Evolutionary conservation across 805 yeast genomes (phyloP), one percentile per base, ranked within the genome.

Genomic region (Lipomyces starkeyi): DNA sequence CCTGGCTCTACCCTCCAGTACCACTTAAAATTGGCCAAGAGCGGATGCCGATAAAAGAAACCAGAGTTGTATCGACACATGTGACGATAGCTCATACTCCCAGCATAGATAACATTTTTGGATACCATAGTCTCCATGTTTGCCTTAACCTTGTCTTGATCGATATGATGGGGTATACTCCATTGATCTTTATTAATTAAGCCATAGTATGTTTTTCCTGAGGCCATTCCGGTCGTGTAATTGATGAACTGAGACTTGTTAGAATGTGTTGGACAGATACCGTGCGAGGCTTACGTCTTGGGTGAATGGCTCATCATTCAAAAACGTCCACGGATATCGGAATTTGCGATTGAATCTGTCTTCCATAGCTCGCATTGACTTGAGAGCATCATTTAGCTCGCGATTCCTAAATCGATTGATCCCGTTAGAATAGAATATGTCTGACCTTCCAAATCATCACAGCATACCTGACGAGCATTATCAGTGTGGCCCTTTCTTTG

Each of bases 61-160:
- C 98, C 98, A 2, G 97, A 89, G 76, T 95, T 94, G 81, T 90
- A 94, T 52, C 97, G 85, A 78, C 98, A 95, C 98, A 95, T 95
- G 78, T 94, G 93, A 76, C 98, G 85, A 75, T 90, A 90, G 0
- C 91, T 87, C 71, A 80, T 77, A 0, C 90, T 86, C 37, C 80
- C 84, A 0, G 92, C 94, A 76, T 90, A 90, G 0, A 89, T 78
- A 7, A 90, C 85, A 11, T 82, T 77, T 17, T 81, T 81, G 20
- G 77, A 78, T 14, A 74, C 78, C 81, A 84, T 80, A 0, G 84
- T 76, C 17, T 79, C 77, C 67, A 88, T 73, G 40, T 83, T 78
- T 69, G 83, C 81, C 27, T 85, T 81, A 75, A 87, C 84, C 54
- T 73, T 80, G 5, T 86, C 85, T 70, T 83, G 78, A 76, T 94